Evolutionary conservation across 2,329 filamentous ascomycete species (phyloP).

Genomic region (Alternaria postmessia): DNA sequence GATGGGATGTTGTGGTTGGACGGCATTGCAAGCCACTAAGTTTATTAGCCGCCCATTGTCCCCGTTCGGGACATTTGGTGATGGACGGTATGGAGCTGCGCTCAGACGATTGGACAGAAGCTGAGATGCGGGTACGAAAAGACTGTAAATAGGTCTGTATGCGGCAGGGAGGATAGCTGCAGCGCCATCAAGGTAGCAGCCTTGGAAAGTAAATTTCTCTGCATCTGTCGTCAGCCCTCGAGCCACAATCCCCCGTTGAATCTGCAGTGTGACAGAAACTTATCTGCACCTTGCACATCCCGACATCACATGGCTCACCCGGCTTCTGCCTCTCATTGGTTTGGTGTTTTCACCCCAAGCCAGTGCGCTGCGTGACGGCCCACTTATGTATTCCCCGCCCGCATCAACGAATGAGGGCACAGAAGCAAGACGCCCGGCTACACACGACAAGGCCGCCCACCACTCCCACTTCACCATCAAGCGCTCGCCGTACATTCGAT

Average conservation of each 20-base stretch:
- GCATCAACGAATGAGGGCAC: constrained; percentile 29
- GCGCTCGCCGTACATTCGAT: constrained; percentile 48
- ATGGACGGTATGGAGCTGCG: constrained; percentile 21
- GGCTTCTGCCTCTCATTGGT: constrained; percentile 29
- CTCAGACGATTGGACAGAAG: constrained; percentile 28
- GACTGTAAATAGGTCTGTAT: constrained; percentile 45
- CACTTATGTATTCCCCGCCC: constrained; percentile 36
- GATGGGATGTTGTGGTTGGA: constrained; percentile 35
- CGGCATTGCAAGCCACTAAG: constrained; percentile 35
- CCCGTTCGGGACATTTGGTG: constrained; percentile 43
- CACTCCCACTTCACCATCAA: constrained; percentile 45
- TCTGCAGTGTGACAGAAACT: constrained; percentile 46
- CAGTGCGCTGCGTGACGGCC: constrained; percentile 32
- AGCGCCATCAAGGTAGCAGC: constrained; percentile 15
- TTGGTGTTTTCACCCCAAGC: constrained; percentile 37
- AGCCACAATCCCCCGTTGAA: constrained; percentile 18
- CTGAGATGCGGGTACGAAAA: constrained; percentile 26
- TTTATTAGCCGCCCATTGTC: constrained; percentile 45
- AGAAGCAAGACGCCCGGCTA: constrained; percentile 32
- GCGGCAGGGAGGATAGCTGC: constrained; percentile 34
- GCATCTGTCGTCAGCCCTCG: constrained; percentile 26
- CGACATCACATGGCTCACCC: constrained; percentile 39
- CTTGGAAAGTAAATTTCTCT: constrained; percentile 25
- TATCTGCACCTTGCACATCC: constrained; percentile 34
- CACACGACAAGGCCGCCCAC: constrained; percentile 38